These are phyloP conservation scores for Lunularia cruciata DNA, from an alignment of 225 moss, liverwort and hornwort genomes.

Conservation along the genomic window DNA sequence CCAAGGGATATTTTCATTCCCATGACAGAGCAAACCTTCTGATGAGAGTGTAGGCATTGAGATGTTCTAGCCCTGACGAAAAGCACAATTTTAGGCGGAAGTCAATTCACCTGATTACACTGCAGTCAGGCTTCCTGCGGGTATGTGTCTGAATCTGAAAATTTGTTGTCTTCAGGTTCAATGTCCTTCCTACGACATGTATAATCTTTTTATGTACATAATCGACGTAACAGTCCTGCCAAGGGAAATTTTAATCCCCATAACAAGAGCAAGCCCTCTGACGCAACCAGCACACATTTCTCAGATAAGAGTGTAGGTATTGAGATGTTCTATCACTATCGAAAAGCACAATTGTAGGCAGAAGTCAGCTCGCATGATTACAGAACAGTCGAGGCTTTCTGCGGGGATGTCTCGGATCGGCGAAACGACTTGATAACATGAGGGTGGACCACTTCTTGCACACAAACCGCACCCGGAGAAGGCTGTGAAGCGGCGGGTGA, in stretches of 20 bases:
- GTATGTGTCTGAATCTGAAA: no score
- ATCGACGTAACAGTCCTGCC: conserved; percentile 77
- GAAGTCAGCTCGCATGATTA: conserved; percentile 60
- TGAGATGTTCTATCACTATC: conserved; percentile 70
- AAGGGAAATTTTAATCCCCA: conserved; percentile 75
- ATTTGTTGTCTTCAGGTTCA: no score
- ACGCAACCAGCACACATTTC: conserved; percentile 67
- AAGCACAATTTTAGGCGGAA: no score
- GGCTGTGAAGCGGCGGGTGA: conserved; percentile 67
- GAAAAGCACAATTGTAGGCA: conserved; percentile 59
- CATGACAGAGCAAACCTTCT: no score
- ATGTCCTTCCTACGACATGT: no score
- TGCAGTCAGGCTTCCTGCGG: no score
- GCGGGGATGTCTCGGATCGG: conserved; percentile 44
- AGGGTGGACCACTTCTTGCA: conserved; percentile 65
- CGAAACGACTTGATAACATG: conserved; percentile 54
- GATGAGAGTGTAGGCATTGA: no score
- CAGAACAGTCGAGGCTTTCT: conserved; percentile 77
- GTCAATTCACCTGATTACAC: no score
- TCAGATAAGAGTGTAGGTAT: conserved; percentile 64
- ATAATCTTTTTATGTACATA: conserved; percentile 74
- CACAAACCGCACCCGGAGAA: conserved; percentile 59
- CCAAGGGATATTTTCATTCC: no score
- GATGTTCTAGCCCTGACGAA: no score
- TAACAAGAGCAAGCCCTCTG: conserved; percentile 70